These are phyloP conservation scores for Plantago elongata DNA, from an alignment of 257 asterid genomes.

Conservation along the genomic window DNA sequence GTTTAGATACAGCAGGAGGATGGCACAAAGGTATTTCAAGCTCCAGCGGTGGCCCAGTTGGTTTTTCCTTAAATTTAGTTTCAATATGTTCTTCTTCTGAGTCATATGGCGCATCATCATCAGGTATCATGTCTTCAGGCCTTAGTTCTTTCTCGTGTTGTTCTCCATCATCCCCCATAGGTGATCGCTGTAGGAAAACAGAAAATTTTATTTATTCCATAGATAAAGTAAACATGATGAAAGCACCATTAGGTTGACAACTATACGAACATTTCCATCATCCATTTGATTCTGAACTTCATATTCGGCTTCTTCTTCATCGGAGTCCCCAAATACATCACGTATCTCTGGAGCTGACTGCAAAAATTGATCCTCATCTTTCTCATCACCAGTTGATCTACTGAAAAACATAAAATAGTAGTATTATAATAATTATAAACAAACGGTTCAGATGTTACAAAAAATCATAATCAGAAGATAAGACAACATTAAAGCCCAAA, in stretches of 20 bases:
- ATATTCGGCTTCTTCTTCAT: conserved; percentile 60
- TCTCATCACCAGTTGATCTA: conserved; percentile 55
- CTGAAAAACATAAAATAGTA: conserved; percentile 20
- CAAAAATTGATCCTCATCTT: conserved; percentile 50
- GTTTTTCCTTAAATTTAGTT: conserved; percentile 73
- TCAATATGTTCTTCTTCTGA: conserved; percentile 87
- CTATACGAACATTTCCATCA: conserved; percentile 42
- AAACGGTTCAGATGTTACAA: not conserved
- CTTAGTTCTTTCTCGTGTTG: conserved; percentile 60
- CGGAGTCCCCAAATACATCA: conserved; percentile 87
- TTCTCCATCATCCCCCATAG: conserved; percentile 65
- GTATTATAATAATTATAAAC: conserved; percentile 4
- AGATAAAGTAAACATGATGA: not conserved
- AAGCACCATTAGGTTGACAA: conserved; percentile 17
- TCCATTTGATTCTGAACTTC: conserved; percentile 47
- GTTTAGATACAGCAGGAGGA: conserved; percentile 76
- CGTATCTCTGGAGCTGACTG: conserved; percentile 85
- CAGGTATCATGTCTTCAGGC: conserved; percentile 85
- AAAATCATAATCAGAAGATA: no score
- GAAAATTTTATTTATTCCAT: conserved; percentile 12
- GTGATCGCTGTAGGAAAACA: conserved; percentile 50
- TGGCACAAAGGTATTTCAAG: conserved; percentile 77
- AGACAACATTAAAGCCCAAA: no score
- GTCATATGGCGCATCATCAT: conserved; percentile 76
- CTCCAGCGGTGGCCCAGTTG: conserved; percentile 90